Base-by-base conservation (phyloP, 2,329 filamentous ascomycete species). In the Graphilbum fragrans region DNA sequence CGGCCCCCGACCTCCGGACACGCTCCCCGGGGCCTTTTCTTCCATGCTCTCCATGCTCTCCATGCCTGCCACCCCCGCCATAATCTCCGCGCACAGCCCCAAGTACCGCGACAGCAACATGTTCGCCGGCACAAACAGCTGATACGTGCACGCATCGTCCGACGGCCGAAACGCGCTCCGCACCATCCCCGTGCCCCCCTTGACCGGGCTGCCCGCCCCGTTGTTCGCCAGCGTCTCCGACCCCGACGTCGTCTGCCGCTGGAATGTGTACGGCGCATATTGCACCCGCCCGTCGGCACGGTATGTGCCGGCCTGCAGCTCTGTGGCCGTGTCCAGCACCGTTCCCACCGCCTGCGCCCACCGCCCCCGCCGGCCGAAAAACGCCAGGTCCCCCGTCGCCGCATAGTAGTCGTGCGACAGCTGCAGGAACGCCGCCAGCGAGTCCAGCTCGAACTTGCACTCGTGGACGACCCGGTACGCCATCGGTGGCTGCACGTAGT, bases 381-480 rank as follows among this genome's bases (percentile, higher is more conserved):
- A 80, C 41, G 70, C 69, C 3, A 67, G 72, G 17, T 82, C 83
- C 1, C 68, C 66, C 0, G 83, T 86, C 45, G 74, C 69, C 20
- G 72, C 66, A 58, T 82, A 71, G 61, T 86, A 90, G 50, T 86
- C 74, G 45, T 81, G 82, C 2, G 73, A 73, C 4, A 88, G 65
- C 17, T 79, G 74, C 18, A 90, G 67, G 55, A 90, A 90, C 41
- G 82, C 75, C 0, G 83, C 82, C 3, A 90, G 69, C 6, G 81
- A 86, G 61, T 90, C 84, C 29, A 90, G 72, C 60, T 90, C 84
- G 55, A 86, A 90, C 57, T 88, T 90, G 67, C 84, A 90, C 58
- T 88, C 84, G 52, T 86, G 88, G 5, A 87, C 83, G 19, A 77
- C 71, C 3, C 65, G 70, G 3, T 66, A 66, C 49, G 82, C 78